These are phyloP conservation scores for Stephanodiscus triporus DNA, from an alignment of 108 stramenopile species.

Conservation along the genomic window DNA sequence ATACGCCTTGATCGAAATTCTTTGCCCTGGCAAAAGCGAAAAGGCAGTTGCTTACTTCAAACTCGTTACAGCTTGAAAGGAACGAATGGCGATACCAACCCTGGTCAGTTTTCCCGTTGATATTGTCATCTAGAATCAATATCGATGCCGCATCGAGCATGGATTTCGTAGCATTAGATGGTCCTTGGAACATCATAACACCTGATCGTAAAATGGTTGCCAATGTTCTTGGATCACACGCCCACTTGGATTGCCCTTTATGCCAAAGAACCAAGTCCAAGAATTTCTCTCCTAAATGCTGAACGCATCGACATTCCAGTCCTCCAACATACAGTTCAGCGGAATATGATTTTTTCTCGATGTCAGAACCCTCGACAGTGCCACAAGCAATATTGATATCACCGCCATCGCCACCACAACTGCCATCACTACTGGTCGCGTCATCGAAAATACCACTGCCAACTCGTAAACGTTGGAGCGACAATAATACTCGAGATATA, in stretches of 20 bases:
- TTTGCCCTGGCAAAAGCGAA: constrained; percentile 57
- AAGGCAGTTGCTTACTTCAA: constrained; percentile 57
- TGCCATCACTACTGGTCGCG: background rate
- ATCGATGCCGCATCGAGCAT: constrained; percentile 48
- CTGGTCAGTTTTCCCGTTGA: background rate
- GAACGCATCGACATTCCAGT: constrained; percentile 21
- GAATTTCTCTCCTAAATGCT: constrained; percentile 35
- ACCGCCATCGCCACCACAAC: background rate
- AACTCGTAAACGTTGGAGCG: constrained; percentile 41
- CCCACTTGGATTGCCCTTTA: constrained; percentile 21
- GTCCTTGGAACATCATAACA: constrained; percentile 46
- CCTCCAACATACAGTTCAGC: background rate
- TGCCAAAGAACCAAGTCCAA: constrained; percentile 21
- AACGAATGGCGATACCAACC: constrained; percentile 24
- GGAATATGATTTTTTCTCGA: background rate
- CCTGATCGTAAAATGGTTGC: constrained; percentile 52
- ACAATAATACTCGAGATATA: constrained; percentile 38
- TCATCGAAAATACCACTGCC: constrained; percentile 20
- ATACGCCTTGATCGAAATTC: constrained; percentile 51
- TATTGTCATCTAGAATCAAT: constrained; percentile 46
- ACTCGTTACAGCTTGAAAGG: constrained; percentile 43
- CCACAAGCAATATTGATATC: background rate
- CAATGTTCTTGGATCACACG: constrained; percentile 41
- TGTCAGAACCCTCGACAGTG: background rate
- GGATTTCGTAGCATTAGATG: constrained; percentile 36